These are phyloP conservation scores for Penicillium simplicissimum DNA, from an alignment of 495 filamentous ascomycete genomes.

Conservation along the genomic window DNA sequence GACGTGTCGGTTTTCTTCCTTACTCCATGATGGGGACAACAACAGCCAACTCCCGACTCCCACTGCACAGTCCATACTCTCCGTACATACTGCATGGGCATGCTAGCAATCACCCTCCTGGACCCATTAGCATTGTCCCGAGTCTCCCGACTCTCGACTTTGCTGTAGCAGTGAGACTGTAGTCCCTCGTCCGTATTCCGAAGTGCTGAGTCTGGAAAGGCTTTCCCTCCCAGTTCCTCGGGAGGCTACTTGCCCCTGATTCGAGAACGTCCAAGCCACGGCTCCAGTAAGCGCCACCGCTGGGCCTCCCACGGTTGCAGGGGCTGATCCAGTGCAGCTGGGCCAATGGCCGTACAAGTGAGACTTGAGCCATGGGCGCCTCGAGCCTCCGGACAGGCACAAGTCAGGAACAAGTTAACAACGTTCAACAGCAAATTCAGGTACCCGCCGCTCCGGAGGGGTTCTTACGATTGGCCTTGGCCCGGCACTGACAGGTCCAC, in stretches of 20 bases:
- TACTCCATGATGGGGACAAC: neutral
- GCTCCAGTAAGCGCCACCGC: constrained; percentile 24
- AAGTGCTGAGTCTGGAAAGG: constrained; percentile 2
- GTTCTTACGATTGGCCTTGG: constrained; percentile 21
- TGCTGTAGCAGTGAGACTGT: no score
- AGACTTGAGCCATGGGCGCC: constrained; percentile 10
- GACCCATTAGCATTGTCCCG: neutral
- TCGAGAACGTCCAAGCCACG: constrained; percentile 21
- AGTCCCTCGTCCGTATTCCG: neutral
- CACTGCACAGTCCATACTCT: neutral
- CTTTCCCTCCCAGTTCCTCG: constrained; percentile 1
- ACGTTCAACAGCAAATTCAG: constrained; percentile 20
- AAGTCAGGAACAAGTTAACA: neutral
- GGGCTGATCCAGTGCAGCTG: constrained; percentile 15
- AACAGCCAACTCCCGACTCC: neutral
- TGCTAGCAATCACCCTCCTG: neutral
- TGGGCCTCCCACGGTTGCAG: constrained; percentile 24
- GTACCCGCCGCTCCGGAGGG: constrained; percentile 28
- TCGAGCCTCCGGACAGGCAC: constrained; percentile 16
- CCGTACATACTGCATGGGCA: neutral
- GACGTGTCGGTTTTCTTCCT: constrained; percentile 4
- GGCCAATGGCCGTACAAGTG: constrained; percentile 25
- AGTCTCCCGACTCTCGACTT: no score
- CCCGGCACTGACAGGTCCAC: constrained; percentile 26
- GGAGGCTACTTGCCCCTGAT: constrained; percentile 23